Conservation (phyloP, 208 protist genomes). For the Leishmania mexicana region DNA sequence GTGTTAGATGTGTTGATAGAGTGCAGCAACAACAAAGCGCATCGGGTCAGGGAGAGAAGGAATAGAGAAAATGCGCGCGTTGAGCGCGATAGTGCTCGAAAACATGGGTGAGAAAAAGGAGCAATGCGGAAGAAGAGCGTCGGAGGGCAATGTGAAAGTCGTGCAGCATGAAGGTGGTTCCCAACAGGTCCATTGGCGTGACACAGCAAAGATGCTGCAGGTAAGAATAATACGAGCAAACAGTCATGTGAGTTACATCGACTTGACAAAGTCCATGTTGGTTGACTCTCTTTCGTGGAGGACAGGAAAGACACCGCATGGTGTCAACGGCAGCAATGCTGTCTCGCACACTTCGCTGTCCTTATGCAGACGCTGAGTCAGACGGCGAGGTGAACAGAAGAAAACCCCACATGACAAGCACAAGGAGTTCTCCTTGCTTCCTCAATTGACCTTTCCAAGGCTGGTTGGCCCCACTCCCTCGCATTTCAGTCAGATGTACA, state of each 20-base stretch:
- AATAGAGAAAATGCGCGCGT: neutral
- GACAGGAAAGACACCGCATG: neutral
- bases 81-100: neutral
- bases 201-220: neutral
- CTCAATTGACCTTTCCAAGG: neutral
- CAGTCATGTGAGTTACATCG: neutral
- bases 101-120: conserved; percentile 1
- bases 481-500: conserved; percentile 1
- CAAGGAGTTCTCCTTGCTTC: neutral
- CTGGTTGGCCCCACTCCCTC: neutral
- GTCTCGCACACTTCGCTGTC: neutral
- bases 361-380: neutral
- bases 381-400: neutral
- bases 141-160: neutral
- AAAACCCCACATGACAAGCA: neutral
- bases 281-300: neutral
- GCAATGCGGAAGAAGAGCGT: neutral
- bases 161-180: neutral
- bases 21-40: neutral
- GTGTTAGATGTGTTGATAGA: neutral
- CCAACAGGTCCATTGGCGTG: neutral
- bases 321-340: neutral
- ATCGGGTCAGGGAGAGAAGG: neutral
- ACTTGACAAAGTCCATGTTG: neutral
- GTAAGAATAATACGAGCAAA: neutral